Percentiles rank a stretch among this genome's conserved stretches.
These are phyloP conservation scores for Komagataella populi DNA, from an alignment of 805 yeast genomes.

Conservation along the genomic window DNA sequence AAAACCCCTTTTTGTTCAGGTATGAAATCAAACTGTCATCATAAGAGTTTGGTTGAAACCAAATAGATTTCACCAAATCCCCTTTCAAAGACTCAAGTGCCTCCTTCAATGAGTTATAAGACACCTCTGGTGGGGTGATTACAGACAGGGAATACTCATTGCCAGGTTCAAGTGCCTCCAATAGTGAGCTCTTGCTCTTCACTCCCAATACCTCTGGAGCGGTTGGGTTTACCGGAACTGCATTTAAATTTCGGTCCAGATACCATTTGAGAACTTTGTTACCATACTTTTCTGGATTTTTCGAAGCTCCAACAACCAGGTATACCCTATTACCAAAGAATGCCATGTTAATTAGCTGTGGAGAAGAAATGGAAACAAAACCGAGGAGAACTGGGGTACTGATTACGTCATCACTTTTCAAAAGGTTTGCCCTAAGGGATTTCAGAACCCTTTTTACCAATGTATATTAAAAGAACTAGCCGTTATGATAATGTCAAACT, in stretches of 20 bases:
- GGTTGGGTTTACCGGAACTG: slow-evolving; percentile 52
- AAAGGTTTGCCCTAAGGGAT: too few relatives aligned
- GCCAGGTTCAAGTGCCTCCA: slow-evolving; percentile 4
- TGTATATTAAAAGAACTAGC: too few relatives aligned
- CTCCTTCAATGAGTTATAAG: slow-evolving; percentile 29
- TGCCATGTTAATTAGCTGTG: slow-evolving; percentile 7
- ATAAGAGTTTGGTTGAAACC: slow-evolving; percentile 82
- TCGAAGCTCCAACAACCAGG: slow-evolving; percentile 60
- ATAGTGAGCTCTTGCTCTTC: slow-evolving; percentile 5
- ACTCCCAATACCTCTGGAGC: slow-evolving; percentile 22
- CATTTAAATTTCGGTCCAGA: slow-evolving; percentile 37
- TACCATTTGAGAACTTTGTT: slow-evolving; percentile 63
- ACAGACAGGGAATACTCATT: slow-evolving; percentile 50
- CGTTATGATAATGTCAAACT: too few relatives aligned
- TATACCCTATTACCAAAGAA: slow-evolving; percentile 21
- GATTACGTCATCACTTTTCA: not conserved
- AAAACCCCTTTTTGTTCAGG: slow-evolving; percentile 15
- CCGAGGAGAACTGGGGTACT: not conserved
- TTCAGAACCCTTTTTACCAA: too few relatives aligned
- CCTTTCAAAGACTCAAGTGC: slow-evolving; percentile 13
- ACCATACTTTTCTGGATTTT: slow-evolving; percentile 53
- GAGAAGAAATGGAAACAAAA: not conserved
- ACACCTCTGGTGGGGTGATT: slow-evolving; percentile 61
- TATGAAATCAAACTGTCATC: slow-evolving; percentile 32
- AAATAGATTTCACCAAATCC: slow-evolving; percentile 35